Evolutionary conservation across 2,329 filamentous ascomycete species (phyloP).

Genomic region (Lasiodiplodia hormozganensis): DNA sequence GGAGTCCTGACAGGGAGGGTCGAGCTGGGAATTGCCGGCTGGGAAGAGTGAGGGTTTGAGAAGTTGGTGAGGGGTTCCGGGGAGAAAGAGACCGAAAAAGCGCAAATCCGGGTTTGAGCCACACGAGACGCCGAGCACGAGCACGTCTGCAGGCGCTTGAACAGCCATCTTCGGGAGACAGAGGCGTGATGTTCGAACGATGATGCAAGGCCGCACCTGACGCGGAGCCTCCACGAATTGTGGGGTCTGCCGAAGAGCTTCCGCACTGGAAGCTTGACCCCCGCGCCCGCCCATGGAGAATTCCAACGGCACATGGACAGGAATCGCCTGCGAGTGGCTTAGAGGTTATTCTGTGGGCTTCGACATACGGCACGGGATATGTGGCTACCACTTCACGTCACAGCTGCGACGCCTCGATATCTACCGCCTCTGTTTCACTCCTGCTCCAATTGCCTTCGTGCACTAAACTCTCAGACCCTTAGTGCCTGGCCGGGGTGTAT

Average conservation of each 20-base stretch:
- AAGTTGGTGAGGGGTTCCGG: not conserved
- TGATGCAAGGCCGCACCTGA: slow-evolving; percentile 22
- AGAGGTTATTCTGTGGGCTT: slow-evolving; percentile 6
- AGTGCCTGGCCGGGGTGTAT: not conserved
- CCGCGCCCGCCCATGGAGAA: not conserved
- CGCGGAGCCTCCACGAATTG: slow-evolving; percentile 23
- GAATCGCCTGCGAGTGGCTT: not conserved
- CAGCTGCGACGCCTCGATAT: not conserved
- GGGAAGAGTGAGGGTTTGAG: not conserved
- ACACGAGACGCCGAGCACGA: not conserved
- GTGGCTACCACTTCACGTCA: not conserved
- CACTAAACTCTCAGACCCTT: not conserved
- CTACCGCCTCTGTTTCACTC: not conserved
- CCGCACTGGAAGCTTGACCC: slow-evolving; percentile 4
- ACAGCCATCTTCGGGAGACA: not conserved
- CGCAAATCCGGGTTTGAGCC: not conserved
- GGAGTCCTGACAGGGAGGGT: slow-evolving; percentile 6
- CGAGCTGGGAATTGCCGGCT: not conserved
- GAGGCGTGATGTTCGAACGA: slow-evolving; percentile 4
- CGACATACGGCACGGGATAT: not conserved
- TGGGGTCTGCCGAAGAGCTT: slow-evolving; percentile 20
- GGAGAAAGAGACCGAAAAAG: not conserved
- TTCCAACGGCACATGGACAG: not conserved
- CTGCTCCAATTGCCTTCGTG: not conserved
- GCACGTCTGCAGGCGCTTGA: slow-evolving; percentile 1